phyloP scores from a whole-genome alignment of 2,329 filamentous ascomycete genomes.

The Diplocarpon rosae region DNA sequence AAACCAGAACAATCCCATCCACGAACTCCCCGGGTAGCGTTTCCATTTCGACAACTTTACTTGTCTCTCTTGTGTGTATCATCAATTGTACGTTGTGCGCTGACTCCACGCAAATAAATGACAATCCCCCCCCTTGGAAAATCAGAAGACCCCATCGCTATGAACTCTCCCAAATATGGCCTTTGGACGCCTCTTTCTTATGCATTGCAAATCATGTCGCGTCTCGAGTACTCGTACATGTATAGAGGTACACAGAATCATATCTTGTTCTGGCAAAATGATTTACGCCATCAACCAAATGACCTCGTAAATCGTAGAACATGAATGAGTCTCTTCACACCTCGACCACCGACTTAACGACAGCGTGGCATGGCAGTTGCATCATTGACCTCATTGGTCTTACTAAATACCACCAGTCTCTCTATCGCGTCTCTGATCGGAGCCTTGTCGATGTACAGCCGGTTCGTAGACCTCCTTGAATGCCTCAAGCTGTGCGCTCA shows the following conservation, averaged over 20 bases:
- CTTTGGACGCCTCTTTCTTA: slow-evolving; percentile 2
- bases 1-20: no score
- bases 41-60: no score
- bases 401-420: no score
- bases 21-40: no score
- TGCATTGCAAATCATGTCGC: neutral
- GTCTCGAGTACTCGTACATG: slow-evolving; percentile 1
- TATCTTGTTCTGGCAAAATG: neutral
- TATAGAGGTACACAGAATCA: neutral
- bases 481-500: slow-evolving; percentile 18
- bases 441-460: slow-evolving; percentile 7
- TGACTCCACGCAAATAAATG: neutral
- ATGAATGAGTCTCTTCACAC: neutral
- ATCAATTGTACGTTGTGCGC: neutral
- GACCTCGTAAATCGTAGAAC: neutral
- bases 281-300: neutral
- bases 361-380: neutral
- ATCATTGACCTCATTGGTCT: neutral
- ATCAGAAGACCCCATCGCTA: slow-evolving; percentile 2
- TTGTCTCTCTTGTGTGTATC: no score
- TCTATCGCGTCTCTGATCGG: slow-evolving; percentile 1
- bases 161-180: slow-evolving; percentile 1
- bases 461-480: slow-evolving; percentile 21
- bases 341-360: neutral
- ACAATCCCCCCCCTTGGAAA: neutral